Conservation (phyloP, 805 yeast genomes). For the Groenewaldozyma tartarivorans region DNA sequence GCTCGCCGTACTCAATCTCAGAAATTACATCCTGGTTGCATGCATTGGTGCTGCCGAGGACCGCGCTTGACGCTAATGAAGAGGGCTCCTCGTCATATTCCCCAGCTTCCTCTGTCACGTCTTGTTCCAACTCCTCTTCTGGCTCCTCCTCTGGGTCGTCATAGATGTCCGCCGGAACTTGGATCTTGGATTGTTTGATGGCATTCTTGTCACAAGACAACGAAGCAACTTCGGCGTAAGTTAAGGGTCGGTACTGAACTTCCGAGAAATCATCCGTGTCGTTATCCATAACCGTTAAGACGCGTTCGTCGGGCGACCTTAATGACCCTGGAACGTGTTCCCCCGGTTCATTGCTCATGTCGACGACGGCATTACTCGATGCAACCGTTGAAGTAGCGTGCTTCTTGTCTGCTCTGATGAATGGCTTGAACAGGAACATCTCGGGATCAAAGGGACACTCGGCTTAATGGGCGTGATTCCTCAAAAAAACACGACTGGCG, state of each 20-base stretch:
- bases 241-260: slow-evolving; percentile 37
- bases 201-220: slow-evolving; percentile 12
- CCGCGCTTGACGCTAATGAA: neutral
- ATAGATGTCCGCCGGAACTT: slow-evolving; percentile 14
- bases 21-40: slow-evolving; percentile 10
- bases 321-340: no score
- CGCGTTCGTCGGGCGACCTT: no score
- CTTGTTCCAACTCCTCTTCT: slow-evolving; percentile 1
- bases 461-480: no score
- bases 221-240: slow-evolving; percentile 46
- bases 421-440: no score
- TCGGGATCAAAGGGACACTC: no score
- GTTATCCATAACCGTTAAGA: slow-evolving; percentile 2
- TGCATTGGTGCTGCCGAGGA: no score
- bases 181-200: slow-evolving; percentile 3
- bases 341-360: no score
- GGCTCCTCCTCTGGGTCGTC: slow-evolving; percentile 17
- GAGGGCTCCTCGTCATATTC: neutral
- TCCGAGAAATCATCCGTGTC: slow-evolving; percentile 37
- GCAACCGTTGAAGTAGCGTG: no score
- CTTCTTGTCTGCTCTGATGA: no score
- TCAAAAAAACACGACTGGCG: no score
- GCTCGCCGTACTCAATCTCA: slow-evolving; percentile 16
- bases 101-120: neutral
- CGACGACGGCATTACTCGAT: no score